These are phyloP conservation scores for Cladophialophora yegresii DNA, from an alignment of 2,329 filamentous ascomycete species.

Conservation along the genomic window DNA sequence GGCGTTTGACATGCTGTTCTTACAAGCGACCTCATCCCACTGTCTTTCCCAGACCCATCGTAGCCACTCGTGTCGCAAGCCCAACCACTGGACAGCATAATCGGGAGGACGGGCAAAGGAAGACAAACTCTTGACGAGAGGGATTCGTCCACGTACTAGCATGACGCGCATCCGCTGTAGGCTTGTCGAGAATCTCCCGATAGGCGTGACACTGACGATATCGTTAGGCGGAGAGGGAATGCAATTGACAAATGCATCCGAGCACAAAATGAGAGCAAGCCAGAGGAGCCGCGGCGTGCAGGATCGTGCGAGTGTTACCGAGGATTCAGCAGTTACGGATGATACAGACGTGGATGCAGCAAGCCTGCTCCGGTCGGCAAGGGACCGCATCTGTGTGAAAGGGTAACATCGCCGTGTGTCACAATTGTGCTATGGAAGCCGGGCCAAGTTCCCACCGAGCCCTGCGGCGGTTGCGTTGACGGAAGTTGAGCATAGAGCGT, in stretches of 20 bases:
- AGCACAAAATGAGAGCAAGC: background rate
- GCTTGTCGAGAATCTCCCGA: background rate
- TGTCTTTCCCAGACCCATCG: background rate
- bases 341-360: slow-evolving; percentile 2
- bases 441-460: background rate
- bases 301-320: background rate
- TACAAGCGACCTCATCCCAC: too few relatives aligned
- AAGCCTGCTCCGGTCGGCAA: slow-evolving; percentile 7
- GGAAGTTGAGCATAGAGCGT: background rate
- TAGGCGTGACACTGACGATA: background rate
- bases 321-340: background rate
- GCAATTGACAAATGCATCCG: slow-evolving; percentile 1
- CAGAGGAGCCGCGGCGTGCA: background rate
- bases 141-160: background rate
- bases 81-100: background rate
- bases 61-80: background rate
- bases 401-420: background rate
- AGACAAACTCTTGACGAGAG: background rate
- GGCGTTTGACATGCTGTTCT: too few relatives aligned
- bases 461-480: background rate
- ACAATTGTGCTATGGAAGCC: background rate
- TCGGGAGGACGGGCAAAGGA: background rate
- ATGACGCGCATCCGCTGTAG: background rate
- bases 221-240: background rate
- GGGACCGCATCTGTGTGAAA: background rate